A percentile compares a stretch with the other conserved stretches of the same genome.
phyloP scores from a whole-genome alignment of 306 rosid genomes.

The Acmispon strigosus region DNA sequence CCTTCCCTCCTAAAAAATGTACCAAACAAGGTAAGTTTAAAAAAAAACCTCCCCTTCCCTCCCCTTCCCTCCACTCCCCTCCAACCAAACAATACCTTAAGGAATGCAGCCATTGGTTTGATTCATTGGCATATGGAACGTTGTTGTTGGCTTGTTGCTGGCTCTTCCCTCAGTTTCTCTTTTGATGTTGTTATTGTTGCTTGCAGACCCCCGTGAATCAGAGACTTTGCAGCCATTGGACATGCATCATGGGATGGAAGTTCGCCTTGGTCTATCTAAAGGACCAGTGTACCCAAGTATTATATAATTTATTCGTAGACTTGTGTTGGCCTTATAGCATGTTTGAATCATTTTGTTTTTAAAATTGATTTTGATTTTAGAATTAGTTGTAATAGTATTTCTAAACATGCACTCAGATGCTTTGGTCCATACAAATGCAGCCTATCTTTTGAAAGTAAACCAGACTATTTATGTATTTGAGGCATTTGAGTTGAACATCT shows the following conservation, averaged over 20 bases:
- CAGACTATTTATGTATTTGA: not conserved
- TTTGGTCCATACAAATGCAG: not conserved
- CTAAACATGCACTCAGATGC: not conserved
- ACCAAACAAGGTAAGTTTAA: no score
- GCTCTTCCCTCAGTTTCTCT: not conserved
- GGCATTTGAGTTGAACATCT: conserved; percentile 19
- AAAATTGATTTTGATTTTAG: no score
- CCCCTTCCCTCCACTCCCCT: no score
- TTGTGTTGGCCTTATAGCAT: not conserved
- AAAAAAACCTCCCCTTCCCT: no score
- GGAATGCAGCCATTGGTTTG: not conserved
- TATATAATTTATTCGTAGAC: conserved; percentile 24
- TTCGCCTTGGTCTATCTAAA: conserved; percentile 80
- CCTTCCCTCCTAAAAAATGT: no score
- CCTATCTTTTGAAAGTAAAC: not conserved
- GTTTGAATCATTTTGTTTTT: no score
- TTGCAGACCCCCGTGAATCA: conserved; percentile 84
- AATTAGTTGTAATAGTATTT: no score
- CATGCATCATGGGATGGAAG: conserved; percentile 95
- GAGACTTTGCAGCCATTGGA: conserved; percentile 68
- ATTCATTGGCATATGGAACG: not conserved
- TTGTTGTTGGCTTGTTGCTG: not conserved
- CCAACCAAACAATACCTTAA: no score
- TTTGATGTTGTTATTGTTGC: not conserved
- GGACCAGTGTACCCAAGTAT: conserved; percentile 82